Conservation (phyloP, 306 rosid species). For the Lathyrus oleraceus region DNA sequence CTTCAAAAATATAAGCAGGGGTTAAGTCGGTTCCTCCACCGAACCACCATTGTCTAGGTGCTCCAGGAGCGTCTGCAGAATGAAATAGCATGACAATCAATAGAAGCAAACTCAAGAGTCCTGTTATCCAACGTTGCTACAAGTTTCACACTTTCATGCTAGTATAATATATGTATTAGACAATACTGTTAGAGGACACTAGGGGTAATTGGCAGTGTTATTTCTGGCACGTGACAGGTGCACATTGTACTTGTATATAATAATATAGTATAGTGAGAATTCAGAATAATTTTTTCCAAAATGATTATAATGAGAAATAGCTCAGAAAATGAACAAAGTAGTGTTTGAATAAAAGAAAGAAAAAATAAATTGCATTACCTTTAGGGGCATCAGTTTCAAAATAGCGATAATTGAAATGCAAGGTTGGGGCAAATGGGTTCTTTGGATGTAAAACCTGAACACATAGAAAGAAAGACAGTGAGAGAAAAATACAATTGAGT, state of each 20-base stretch:
- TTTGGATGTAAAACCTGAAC: slow-evolving; percentile 91
- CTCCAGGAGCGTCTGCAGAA: slow-evolving; percentile 83
- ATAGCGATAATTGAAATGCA: slow-evolving; percentile 95
- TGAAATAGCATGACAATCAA: slow-evolving; percentile 27
- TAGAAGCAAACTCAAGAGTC: slow-evolving; percentile 17
- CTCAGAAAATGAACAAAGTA: not conserved
- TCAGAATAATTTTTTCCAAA: not conserved
- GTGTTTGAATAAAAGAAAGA: slow-evolving; percentile 2
- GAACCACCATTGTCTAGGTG: slow-evolving; percentile 99
- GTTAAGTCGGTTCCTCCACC: slow-evolving; percentile 99
- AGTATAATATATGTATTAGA: not conserved
- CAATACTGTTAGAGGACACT: not conserved
- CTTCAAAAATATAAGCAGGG: slow-evolving; percentile 92
- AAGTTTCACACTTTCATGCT: not conserved
- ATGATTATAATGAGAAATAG: not conserved
- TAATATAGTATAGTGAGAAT: not conserved
- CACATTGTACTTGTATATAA: not conserved
- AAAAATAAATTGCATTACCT: slow-evolving; percentile 43
- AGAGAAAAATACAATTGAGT: not conserved
- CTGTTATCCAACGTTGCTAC: not conserved
- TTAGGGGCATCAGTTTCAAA: slow-evolving; percentile 91
- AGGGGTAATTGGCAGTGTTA: not conserved
- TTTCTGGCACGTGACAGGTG: not conserved
- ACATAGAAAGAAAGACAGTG: slow-evolving; percentile 3
- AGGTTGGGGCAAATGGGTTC: slow-evolving; percentile 94